Evolutionary conservation across 148 eudicot genomes (phyloP), one percentile per base, ranked within the genome.

Genomic region (Cornus kousa): DNA sequence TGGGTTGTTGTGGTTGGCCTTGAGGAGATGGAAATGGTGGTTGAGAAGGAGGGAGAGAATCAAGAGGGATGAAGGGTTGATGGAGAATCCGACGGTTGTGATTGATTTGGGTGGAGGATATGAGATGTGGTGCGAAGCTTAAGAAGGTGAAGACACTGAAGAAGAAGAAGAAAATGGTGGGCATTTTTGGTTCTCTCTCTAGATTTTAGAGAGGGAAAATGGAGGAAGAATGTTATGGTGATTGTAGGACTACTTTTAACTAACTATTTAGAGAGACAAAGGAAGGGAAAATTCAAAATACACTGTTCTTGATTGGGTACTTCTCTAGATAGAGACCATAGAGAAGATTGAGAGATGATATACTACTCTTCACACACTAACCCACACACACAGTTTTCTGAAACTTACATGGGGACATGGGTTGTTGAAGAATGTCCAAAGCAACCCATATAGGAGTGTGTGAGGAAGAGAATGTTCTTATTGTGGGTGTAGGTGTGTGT

Each of bases 11-110:
- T 39, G 77, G 40, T 71, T 46, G 74, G 2, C 17, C 40, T 16
- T 66, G 77, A 31, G 80, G 70, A 19, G 72, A 75, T 62, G 73
- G 46, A 71, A 24, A 60, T 53, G 85, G 85, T 28, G 86, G 79
- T 9, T 77, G 74, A 19, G 73, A 57, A 28, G 85, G 77, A 39
- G 80, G 70, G n/a, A 32, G 70, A 3, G 70, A 24, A 32, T 74
- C 67, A 17, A 50, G 35, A 8, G 81, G 84, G 43, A 59, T 68
- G 14, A 78, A 73, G 10, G 84, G 81, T 31, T 76, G 80, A 71
- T 80, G 85, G 69, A 80, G 84, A 37, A 82, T 64, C 53, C 80
- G 85, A 12, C 77, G 85, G 79, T 23, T 13, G 23, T 43, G 84
- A 66, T 37, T 13, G 13, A 12, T 7, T 57, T 55, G 57, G 39